Percentiles rank a stretch among this genome's conserved stretches.
Evolutionary conservation across 2,329 filamentous ascomycete genomes (phyloP).

Genomic region (Helotiales sp.): DNA sequence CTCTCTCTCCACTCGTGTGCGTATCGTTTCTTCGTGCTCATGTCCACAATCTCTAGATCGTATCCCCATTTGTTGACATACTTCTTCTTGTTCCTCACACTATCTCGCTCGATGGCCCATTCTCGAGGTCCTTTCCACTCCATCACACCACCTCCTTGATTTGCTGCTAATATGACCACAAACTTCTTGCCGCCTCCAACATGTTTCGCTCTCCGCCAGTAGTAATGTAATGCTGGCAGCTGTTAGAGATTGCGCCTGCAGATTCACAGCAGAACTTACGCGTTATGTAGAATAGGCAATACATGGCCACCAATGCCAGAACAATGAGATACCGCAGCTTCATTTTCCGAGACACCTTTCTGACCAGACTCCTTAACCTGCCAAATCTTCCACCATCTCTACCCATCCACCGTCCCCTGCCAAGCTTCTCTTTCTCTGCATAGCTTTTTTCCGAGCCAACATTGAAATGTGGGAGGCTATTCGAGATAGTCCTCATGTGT

Average conservation of each 20-base stretch:
- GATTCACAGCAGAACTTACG: slow-evolving; percentile 55
- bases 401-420: slow-evolving; percentile 56
- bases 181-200: slow-evolving; percentile 87
- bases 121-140: slow-evolving; percentile 97
- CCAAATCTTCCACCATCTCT: slow-evolving; percentile 47
- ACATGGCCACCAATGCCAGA: slow-evolving; percentile 58
- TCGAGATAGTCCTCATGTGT: slow-evolving; percentile 79
- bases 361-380: slow-evolving; percentile 46
- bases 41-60: slow-evolving; percentile 92
- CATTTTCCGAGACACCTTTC: slow-evolving; percentile 61
- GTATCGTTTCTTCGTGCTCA: slow-evolving; percentile 98
- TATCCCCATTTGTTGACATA: slow-evolving; percentile 91
- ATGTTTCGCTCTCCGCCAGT: slow-evolving; percentile 70
- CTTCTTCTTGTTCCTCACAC: slow-evolving; percentile 89
- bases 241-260: slow-evolving; percentile 14
- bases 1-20: slow-evolving; percentile 99
- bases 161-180: slow-evolving; percentile 90
- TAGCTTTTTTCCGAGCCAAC: slow-evolving; percentile 49
- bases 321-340: slow-evolving; percentile 63
- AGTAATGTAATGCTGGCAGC: slow-evolving; percentile 41
- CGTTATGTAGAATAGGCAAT: slow-evolving; percentile 69
- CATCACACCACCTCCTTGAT: slow-evolving; percentile 96
- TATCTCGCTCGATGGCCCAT: slow-evolving; percentile 98
- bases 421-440: slow-evolving; percentile 76
- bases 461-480: slow-evolving; percentile 74